Percentiles rank a stretch among this genome's conserved stretches.
phyloP scores from a whole-genome alignment of 148 eudicot genomes.

The Rhododendron vialii region DNA sequence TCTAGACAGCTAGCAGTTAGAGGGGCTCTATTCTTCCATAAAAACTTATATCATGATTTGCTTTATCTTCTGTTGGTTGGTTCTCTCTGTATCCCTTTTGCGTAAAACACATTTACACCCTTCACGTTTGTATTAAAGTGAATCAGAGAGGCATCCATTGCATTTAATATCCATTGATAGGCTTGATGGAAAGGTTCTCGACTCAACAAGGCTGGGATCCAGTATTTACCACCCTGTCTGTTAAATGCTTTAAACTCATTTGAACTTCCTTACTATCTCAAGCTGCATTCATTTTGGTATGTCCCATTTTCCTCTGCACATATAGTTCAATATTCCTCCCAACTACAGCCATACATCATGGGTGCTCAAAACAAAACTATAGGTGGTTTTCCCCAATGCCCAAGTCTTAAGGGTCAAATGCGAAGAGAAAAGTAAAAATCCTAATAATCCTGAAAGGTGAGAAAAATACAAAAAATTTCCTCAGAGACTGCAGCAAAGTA shows the following conservation, averaged over 20 bases:
- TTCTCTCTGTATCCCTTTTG: background rate
- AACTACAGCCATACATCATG: background rate
- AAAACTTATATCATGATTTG: background rate
- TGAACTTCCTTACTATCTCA: background rate
- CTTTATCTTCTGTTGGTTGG: background rate
- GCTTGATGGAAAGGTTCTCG: background rate
- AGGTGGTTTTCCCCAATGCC: background rate
- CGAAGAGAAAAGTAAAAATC: background rate
- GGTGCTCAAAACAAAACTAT: background rate
- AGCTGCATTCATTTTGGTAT: background rate
- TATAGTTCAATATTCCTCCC: no score
- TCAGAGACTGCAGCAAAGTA: background rate
- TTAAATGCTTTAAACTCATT: background rate
- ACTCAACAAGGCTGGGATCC: background rate
- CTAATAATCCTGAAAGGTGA: background rate
- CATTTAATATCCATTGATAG: background rate
- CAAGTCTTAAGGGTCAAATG: background rate
- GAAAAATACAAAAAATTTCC: background rate
- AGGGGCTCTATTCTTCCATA: background rate
- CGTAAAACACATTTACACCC: background rate
- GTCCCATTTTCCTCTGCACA: background rate
- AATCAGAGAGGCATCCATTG: background rate
- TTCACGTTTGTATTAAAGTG: background rate
- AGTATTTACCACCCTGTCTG: background rate
- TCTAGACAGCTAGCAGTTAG: background rate